Evolutionary conservation across 306 rosid genomes (phyloP), one percentile per base, ranked within the genome.

Genomic region (Trichosanthes cucumerina): DNA sequence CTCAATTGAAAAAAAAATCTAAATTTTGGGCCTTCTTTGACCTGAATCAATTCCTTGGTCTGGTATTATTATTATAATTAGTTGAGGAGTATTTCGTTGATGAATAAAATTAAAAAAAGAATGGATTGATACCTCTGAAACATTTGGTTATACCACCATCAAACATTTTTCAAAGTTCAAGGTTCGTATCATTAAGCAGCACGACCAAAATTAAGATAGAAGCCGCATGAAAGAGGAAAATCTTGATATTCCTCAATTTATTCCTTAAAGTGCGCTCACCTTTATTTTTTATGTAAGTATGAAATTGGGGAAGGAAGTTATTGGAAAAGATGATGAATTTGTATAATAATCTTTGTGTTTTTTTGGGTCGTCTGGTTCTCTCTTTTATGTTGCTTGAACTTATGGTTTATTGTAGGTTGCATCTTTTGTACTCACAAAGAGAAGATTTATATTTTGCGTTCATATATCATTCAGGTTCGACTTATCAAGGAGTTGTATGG

Each of bases 401-500:
- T 31, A 21, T 31, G 78, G 24, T 75, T 71, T 38, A 38, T 21
- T 47, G 62, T 74, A 47, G 43, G 41, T 0, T 49, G 24, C 78
- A 13, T 74, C 78, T 50, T 72, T 38, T 16, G 41, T n/a, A n/a
- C n/a, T n/a, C n/a, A 47, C 78, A 24, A 26, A 13, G 46, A 28
- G 16, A 74, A 74, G 44, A 8, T 14, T 74, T 65, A 74, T 39
- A 31, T 74, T 5, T 26, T 74, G 78, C 50, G 31, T 54, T 65
- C 73, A 65, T 38, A 65, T 80, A 81, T 81, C 53, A 75, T 60
- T 85, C 85, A 95, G 98, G 98, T 95, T 80, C 87, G 92, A 79
- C 97, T 95, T 71, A 86, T 84, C 84, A 95, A 95, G 90, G 98
- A 95, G 83, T 92, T 95, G 66, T 95, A 91, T 79, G 97, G 98